Evolutionary conservation across 148 eudicot genomes (phyloP), one percentile per base, ranked within the genome.

Genomic region (Amaranthus cruentus): DNA sequence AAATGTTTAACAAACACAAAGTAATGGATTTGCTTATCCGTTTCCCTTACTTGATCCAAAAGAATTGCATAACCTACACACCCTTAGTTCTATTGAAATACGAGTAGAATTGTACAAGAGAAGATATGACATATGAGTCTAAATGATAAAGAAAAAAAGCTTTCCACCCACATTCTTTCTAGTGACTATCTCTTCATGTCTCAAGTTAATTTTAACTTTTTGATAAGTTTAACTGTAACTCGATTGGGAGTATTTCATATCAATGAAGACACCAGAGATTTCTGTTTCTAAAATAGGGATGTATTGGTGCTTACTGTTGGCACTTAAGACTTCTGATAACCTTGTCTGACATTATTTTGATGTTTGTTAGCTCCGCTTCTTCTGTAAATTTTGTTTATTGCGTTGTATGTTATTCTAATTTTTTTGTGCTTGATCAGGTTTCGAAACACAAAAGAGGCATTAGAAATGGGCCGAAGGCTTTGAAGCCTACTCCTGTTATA

Each of bases 391-490:
- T 49, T 56, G 4, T 14, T 11, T 18, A 28, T 28, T 9, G 9
- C 15, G 4, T 38, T 28, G 4, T 11, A 42, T 51, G 42, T n/a
- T 56, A 13, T 18, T 52, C 7, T 60, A 57, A 59, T 57, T 62
- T 8, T 53, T 66, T 64, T 68, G n/a, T 63, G 53, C 69, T 46
- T 80, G 42, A 4, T 78, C 89, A 92, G 96, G 73, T 78, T 80
- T 80, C 92, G 48, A 85, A 75, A 14, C 88, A 85, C 84, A 92
- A 83, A 83, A 85, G 85, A 70, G 92, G 96, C 68, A 88, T 91
- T 59, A 86, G 97, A 72, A 91, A 91, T 85, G 97, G 94, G 51
- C 97, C 97, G 11, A 92, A 87, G 80, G 95, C 95, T 66, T 76
- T 92, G 84, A 92, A 92, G 82, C 97, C 97, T 58, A 79, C 74